phyloP scores from a whole-genome alignment of 441 rosid genomes.

The Populus trichocarpa region DNA sequence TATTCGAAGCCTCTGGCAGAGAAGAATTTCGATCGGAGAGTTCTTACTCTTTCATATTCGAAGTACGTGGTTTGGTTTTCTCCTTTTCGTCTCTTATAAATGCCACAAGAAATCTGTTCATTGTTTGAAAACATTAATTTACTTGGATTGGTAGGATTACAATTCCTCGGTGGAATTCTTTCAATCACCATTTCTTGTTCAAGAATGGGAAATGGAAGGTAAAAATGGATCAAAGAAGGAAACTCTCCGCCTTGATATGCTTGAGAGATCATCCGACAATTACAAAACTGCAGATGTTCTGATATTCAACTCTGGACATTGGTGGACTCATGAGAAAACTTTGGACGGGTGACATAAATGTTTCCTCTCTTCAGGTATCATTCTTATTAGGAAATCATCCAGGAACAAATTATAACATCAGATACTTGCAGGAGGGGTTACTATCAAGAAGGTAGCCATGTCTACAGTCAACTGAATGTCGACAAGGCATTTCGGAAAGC shows the following conservation, averaged over 20 bases:
- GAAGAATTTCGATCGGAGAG: constrained; percentile 47
- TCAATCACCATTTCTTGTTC: constrained; percentile 60
- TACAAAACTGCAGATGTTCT: constrained; percentile 59
- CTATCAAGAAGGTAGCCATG: constrained; percentile 65
- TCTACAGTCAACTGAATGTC: constrained; percentile 44
- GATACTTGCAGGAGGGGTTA: constrained; percentile 44
- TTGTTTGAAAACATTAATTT: background rate
- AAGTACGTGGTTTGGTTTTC: constrained; percentile 25
- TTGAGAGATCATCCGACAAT: constrained; percentile 44
- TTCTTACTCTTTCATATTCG: constrained; percentile 49
- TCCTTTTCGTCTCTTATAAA: background rate
- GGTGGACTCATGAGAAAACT: constrained; percentile 92
- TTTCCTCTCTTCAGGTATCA: background rate
- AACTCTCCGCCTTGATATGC: constrained; percentile 59
- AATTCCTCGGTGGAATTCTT: constrained; percentile 64
- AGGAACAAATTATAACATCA: background rate
- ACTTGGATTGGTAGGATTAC: constrained; percentile 41
- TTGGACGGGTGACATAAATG: constrained; percentile 42
- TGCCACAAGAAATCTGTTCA: background rate
- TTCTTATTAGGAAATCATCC: background rate
- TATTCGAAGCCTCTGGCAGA: constrained; percentile 49
- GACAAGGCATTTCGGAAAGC: constrained; percentile 59
- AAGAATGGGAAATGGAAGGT: constrained; percentile 44
- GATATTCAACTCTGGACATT: constrained; percentile 71
- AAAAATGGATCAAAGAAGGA: constrained; percentile 52